phyloP scores from a whole-genome alignment of 148 eudicot genomes.

The Vaccinium macrocarpon region DNA sequence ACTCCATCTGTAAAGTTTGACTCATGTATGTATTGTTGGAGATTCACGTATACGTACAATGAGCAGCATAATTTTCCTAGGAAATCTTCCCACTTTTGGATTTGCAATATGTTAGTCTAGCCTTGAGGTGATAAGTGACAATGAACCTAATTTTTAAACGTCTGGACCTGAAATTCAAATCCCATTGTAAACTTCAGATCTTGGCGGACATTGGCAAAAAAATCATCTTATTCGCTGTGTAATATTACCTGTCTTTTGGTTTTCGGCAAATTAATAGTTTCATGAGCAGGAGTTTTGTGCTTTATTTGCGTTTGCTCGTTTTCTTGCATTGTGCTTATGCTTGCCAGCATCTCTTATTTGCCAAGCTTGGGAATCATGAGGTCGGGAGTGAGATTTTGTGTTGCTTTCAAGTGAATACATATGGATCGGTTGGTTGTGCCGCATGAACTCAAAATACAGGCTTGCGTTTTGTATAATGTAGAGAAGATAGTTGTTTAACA shows the following conservation, averaged over 20 bases:
- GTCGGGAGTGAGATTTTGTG: not conserved
- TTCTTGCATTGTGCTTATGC: not conserved
- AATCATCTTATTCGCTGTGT: not conserved
- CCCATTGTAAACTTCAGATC: not conserved
- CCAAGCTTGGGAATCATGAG: not conserved
- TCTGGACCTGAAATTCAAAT: not conserved
- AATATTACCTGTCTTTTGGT: not conserved
- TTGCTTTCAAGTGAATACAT: not conserved
- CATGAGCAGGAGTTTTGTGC: not conserved
- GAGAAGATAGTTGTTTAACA: too few species aligned
- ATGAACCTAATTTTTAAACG: not conserved
- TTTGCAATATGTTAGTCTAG: not conserved
- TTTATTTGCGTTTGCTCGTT: not conserved
- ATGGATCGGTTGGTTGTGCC: not conserved
- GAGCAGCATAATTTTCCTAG: not conserved
- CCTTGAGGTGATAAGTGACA: not conserved
- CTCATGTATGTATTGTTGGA: not conserved
- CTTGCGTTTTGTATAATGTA: not conserved
- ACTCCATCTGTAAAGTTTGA: not conserved
- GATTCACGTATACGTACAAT: not conserved
- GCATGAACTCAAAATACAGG: not conserved
- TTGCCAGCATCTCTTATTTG: constrained; percentile 1
- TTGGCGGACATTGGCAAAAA: not conserved
- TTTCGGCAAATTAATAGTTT: not conserved
- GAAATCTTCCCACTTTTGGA: not conserved